phyloP scores from a whole-genome alignment of 139 green algal genomes.

The Protoeuglena noctilucae region DNA sequence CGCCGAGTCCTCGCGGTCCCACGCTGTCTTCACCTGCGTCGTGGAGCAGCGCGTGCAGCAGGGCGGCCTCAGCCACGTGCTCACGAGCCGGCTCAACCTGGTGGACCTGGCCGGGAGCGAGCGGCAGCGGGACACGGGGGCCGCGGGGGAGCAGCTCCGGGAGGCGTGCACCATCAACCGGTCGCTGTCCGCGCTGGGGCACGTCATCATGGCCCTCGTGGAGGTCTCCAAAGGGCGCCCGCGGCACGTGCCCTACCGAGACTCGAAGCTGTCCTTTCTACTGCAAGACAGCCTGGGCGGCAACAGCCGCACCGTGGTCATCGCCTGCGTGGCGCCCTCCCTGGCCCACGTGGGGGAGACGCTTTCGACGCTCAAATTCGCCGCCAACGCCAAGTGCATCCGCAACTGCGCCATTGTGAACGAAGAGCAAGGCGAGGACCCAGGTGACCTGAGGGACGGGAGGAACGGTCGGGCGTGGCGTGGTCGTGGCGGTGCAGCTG shows the following conservation, averaged over 20 bases:
- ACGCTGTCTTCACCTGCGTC: slow-evolving; percentile 73
- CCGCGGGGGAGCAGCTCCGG: slow-evolving; percentile 69
- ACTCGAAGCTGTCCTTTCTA: slow-evolving; percentile 91
- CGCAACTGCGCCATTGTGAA: slow-evolving; percentile 73
- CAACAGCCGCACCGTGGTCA: slow-evolving; percentile 86
- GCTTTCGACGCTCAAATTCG: slow-evolving; percentile 76
- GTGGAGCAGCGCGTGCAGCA: slow-evolving; percentile 26
- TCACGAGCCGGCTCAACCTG: slow-evolving; percentile 63
- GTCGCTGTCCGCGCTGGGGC: slow-evolving; percentile 72
- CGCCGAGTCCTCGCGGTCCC: slow-evolving; percentile 58
- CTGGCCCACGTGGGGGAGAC: slow-evolving; percentile 62
- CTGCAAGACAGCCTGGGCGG: slow-evolving; percentile 86
- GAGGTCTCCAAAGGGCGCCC: no score
- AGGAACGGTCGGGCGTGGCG: slow-evolving; percentile 44
- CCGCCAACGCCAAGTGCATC: slow-evolving; percentile 71
- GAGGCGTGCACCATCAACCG: slow-evolving; percentile 93
- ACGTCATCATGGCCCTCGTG: slow-evolving; percentile 78
- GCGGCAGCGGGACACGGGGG: slow-evolving; percentile 47
- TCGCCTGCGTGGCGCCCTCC: slow-evolving; percentile 72
- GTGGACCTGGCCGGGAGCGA: slow-evolving; percentile 92
- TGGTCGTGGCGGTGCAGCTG: no score
- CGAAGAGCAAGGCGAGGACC: no score
- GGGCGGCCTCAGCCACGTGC: slow-evolving; percentile 35
- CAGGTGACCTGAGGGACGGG: slow-evolving; percentile 49
- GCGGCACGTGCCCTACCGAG: slow-evolving; percentile 82